A percentile compares a stretch with the other conserved stretches of the same genome.
phyloP scores from a whole-genome alignment of 179 eudicot species.

The Amaranthus tricolor region DNA sequence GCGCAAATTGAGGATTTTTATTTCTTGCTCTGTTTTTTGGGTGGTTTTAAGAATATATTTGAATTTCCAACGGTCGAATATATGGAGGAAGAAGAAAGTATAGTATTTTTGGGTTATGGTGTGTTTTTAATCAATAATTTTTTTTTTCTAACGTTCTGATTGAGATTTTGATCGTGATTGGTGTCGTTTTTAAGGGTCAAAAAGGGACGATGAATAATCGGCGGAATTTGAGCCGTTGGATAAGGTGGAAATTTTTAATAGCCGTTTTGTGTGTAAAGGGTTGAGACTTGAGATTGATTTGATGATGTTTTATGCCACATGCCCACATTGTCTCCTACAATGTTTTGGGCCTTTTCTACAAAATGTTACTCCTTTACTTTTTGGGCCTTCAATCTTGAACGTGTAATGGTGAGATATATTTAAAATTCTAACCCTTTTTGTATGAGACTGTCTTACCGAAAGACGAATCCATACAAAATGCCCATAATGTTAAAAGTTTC shows the following conservation, averaged over 20 bases:
- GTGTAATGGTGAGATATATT: too few relatives aligned
- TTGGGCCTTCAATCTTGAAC: too few relatives aligned
- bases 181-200: constrained; percentile 14
- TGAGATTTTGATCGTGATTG: constrained; percentile 9
- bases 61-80: constrained; percentile 39
- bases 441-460: too few relatives aligned
- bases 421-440: too few relatives aligned
- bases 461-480: too few relatives aligned
- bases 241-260: constrained; percentile 12
- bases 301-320: too few relatives aligned
- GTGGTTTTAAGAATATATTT: background rate
- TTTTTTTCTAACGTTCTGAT: constrained; percentile 25
- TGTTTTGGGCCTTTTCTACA: too few relatives aligned
- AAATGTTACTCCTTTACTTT: too few relatives aligned
- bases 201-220: background rate
- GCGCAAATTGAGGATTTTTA: background rate
- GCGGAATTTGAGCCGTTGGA: constrained; percentile 24
- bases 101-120: background rate
- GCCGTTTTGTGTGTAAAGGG: constrained; percentile 28
- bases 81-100: constrained; percentile 1
- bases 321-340: too few relatives aligned
- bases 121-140: constrained; percentile 1
- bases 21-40: constrained; percentile 16
- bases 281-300: constrained; percentile 16
- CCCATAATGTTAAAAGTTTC: too few relatives aligned